phyloP scores from a whole-genome alignment of 805 yeast genomes.

The Candida manassasensis region DNA sequence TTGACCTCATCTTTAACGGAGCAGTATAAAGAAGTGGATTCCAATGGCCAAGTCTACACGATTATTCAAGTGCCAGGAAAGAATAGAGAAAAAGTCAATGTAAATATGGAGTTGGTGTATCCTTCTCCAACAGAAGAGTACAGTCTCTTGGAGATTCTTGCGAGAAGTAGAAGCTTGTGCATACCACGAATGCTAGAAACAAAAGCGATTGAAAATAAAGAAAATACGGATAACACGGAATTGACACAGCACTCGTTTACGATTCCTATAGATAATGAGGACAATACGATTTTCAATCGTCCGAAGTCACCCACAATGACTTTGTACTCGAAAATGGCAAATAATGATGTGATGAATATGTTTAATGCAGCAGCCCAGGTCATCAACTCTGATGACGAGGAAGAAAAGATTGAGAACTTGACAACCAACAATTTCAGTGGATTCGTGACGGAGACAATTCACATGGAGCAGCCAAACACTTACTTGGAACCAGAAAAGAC shows the following conservation, averaged over 20 bases:
- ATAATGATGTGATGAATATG: constrained; percentile 69
- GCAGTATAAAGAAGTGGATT: constrained; percentile 4
- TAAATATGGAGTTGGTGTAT: constrained; percentile 57
- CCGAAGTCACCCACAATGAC: constrained; percentile 77
- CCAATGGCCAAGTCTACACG: constrained; percentile 29
- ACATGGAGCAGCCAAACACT: constrained; percentile 5
- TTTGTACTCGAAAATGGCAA: constrained; percentile 67
- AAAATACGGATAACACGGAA: constrained; percentile 1
- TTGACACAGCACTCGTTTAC: constrained; percentile 25
- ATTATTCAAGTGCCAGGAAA: constrained; percentile 53
- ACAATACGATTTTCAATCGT: constrained; percentile 11
- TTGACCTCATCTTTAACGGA: constrained; percentile 12
- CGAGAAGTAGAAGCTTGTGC: constrained; percentile 33
- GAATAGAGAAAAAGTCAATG: constrained; percentile 52
- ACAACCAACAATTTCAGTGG: constrained; percentile 37
- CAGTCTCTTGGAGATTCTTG: constrained; percentile 62
- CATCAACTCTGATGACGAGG: constrained; percentile 27
- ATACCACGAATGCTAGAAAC: background rate
- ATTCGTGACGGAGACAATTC: constrained; percentile 48
- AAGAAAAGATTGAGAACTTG: constrained; percentile 17
- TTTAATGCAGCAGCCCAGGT: constrained; percentile 52
- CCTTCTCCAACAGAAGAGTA: constrained; percentile 45
- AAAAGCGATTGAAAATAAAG: constrained; percentile 3
- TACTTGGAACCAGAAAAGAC: constrained; percentile 10
- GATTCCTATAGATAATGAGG: constrained; percentile 41